Evolutionary conservation across 73 alveolate genomes (phyloP), one percentile per base, ranked within the genome.

Genomic region (Paramecium biaurelia): DNA sequence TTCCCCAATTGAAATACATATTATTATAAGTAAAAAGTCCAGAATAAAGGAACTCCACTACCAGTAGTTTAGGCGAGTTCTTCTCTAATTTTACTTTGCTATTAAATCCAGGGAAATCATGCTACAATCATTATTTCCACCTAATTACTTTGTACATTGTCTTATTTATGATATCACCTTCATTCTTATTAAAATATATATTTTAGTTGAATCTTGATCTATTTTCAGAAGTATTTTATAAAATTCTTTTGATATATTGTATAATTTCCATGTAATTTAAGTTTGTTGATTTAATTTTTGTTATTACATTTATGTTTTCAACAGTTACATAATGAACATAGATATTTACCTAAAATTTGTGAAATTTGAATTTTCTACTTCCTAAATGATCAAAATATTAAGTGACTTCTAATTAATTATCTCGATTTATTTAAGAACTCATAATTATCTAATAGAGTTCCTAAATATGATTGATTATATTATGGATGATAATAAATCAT

Each of bases 271-370:
- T 79, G 90, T 9, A 79, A 23, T 43, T 32, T 21, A 2, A 57
- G 76, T 21, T 79, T 79, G 14, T 79, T 58, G 10, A 26, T 43
- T 10, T 76, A 79, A 43, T 79, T 30, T 14, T 79, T 30, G 12
- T 67, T 57, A 79, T 23, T 32, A 45, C 90, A 79, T 79, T 79
- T 79, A 47, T 79, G 90, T 45, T 79, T 79, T 58, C 90, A 76
- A 21, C 90, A 79, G 76, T 79, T 79, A 79, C 90, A 79, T 41
- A 79, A 42, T 43, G 90, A 32, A 79, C 90, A 79, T 41, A 79
- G 14, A 24, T 57, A 79, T 45, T 79, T 79, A 2, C 90, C 68
- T 74, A 37, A 23, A 1, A 26, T 63, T 63, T 2, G 35, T 23
- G 3, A 18, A 37, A 37, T 74, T 37, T 23, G 9, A 30, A 63